Base-by-base conservation (phyloP, 2,329 filamentous ascomycete species). In the Chaetomiaceae sp. region DNA sequence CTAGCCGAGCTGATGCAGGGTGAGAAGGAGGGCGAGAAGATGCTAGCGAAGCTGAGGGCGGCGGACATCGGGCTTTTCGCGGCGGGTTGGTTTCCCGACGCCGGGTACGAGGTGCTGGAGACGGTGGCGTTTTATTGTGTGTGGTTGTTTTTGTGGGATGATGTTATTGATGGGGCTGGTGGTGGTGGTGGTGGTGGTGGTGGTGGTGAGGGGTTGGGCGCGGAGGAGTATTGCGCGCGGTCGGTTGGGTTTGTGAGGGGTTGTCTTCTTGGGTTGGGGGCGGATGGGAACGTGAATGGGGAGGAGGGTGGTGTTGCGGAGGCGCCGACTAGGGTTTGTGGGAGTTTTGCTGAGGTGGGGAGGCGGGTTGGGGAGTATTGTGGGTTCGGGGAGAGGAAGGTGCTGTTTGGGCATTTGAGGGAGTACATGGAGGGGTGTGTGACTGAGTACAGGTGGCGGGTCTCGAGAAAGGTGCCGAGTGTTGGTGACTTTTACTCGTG, bases 81-180 rank as follows among this genome's bases (percentile, higher is more conserved):
- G 45, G 33, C 10, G 8, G 55, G 55, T 2, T 45, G 33, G 19
- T 56, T 58, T 17, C 54, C 56, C 2, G 44, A 46, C 3, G 49
- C 41, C 1, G 13, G 50, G 9, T 57, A 50, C 19, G 31, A 54
- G 1, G 23, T 10, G 2, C 50, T 60, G 1, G 38, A 55, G 16
- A 50, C 50, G 0, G 50, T 35, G 3, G 56, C 55, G 1, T 44
- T 54, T 1, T 60, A 55, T 48, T 43, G 17, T 10, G 41, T 58
- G 1, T 60, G 56, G 55, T 35, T 56, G 5, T 52, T 60, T 33
- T 21, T 60, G 21, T 60, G 58, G 58, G 58, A 60, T 42, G 58
- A 60, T 25, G 51, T 38, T 19, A 58, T 60, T 13, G 57, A 59
- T 13, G 48, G 53, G 6, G 40, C 16, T 19, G 17, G 9, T 19